These are phyloP conservation scores for Mesostigma viride DNA, from an alignment of 139 green algal species.

Conservation along the genomic window DNA sequence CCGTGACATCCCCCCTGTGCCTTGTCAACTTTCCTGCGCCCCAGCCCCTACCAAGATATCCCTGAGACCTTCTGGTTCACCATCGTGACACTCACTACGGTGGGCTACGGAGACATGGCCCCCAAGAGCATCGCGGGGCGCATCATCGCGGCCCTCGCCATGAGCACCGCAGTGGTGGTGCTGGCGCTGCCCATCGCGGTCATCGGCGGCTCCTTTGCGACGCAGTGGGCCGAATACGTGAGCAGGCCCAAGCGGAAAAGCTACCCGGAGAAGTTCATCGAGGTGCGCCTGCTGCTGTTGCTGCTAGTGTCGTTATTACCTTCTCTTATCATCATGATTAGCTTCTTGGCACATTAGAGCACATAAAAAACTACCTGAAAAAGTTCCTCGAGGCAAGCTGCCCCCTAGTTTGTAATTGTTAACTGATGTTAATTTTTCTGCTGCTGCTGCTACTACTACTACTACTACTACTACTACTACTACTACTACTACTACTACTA, in stretches of 20 bases:
- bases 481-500: constrained; percentile 9
- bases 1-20: background rate
- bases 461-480: constrained; percentile 6
- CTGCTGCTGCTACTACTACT: background rate
- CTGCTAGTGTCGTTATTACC: too few species aligned
- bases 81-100: constrained; percentile 37
- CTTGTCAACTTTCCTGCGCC: background rate
- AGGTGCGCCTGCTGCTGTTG: too few species aligned
- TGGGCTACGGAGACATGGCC: constrained; percentile 38
- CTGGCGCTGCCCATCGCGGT: constrained; percentile 39
- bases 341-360: too few species aligned
- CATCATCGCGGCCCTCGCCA: constrained; percentile 23
- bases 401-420: too few species aligned
- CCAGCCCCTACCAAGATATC: constrained; percentile 26
- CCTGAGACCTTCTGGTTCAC: constrained; percentile 31
- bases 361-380: too few species aligned
- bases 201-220: constrained; percentile 33
- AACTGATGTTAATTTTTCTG: background rate
- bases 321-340: too few species aligned
- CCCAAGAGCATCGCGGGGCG: constrained; percentile 22
- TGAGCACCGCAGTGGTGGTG: constrained; percentile 27
- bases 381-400: too few species aligned
- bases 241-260: too few species aligned
- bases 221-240: too few species aligned
- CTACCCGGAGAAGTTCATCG: too few species aligned